Percentiles rank a stretch among this genome's conserved stretches.
phyloP scores from a whole-genome alignment of 192 early-diverging fungal genomes.

The Phlyctochytrium bullatum region DNA sequence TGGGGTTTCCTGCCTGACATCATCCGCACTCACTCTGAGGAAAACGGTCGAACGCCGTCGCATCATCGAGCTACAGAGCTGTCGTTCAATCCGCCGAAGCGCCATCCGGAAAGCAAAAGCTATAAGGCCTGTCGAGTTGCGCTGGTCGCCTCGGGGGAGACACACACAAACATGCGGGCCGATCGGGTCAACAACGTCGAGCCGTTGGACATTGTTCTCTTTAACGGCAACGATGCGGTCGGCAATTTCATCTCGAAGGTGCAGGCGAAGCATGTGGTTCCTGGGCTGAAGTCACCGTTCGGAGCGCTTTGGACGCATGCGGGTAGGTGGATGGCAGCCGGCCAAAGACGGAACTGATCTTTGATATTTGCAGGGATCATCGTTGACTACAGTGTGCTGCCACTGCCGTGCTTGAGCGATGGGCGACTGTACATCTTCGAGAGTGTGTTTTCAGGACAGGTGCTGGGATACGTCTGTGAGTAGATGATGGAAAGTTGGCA shows the following conservation, averaged over 20 bases:
- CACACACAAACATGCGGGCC: too few species aligned
- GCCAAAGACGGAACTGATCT: not conserved
- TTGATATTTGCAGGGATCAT: constrained; percentile 23
- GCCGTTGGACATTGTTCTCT: constrained; percentile 38
- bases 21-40: too few species aligned
- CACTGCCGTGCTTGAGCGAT: constrained; percentile 34
- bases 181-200: too few species aligned
- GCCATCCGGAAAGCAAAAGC: too few species aligned
- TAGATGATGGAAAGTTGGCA: not conserved
- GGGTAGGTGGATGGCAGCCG: not conserved
- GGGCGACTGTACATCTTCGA: constrained; percentile 39
- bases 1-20: too few species aligned
- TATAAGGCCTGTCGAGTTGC: too few species aligned
- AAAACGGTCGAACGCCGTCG: too few species aligned
- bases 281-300: constrained; percentile 7
- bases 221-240: constrained; percentile 33
- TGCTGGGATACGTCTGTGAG: constrained; percentile 33
- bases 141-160: too few species aligned
- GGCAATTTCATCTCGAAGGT: constrained; percentile 36
- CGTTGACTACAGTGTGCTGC: constrained; percentile 32
- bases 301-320: constrained; percentile 36
- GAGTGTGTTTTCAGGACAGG: constrained; percentile 29
- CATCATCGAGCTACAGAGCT: too few species aligned
- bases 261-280: constrained; percentile 27
- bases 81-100: too few species aligned